Conservation (phyloP, 371 early-diverging fungal genomes). For the Syncephalastrum sp. region DNA sequence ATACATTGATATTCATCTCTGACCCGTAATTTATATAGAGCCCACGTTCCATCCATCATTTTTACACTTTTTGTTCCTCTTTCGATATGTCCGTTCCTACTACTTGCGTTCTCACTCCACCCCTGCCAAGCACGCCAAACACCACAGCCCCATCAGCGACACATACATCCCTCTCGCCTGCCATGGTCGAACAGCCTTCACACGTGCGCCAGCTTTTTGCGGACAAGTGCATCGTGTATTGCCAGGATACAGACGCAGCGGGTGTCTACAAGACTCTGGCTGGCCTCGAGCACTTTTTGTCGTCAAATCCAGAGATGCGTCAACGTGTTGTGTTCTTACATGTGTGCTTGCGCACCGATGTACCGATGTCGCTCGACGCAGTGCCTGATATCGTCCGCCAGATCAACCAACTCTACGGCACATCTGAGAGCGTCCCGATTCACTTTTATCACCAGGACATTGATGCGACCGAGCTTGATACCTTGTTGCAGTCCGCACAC, state of each 20-base stretch:
- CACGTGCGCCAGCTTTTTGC: constrained; percentile 14
- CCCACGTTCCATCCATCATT: no score
- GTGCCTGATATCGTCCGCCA: constrained; percentile 25
- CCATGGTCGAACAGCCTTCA: no score
- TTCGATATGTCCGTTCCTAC: no score
- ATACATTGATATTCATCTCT: no score
- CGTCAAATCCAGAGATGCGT: not conserved
- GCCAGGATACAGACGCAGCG: constrained; percentile 11
- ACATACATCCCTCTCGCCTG: no score
- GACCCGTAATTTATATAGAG: no score
- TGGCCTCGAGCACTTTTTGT: constrained; percentile 14
- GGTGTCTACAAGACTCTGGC: constrained; percentile 14
- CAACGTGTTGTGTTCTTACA: constrained; percentile 12
- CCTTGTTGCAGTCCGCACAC: constrained; percentile 19
- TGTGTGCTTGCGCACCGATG: constrained; percentile 1
- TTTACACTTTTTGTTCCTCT: no score
- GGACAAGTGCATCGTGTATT: constrained; percentile 19
- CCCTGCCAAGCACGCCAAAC: no score
- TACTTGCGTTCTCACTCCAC: no score
- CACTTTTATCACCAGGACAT: constrained; percentile 27
- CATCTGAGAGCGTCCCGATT: constrained; percentile 20
- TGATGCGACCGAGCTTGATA: constrained; percentile 16
- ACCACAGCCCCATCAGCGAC: no score
- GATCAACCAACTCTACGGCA: constrained; percentile 25
- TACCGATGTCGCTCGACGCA: constrained; percentile 8